These are phyloP conservation scores for Elongisporangium prolatum DNA, from an alignment of 352 stramenopile genomes.

Conservation along the genomic window DNA sequence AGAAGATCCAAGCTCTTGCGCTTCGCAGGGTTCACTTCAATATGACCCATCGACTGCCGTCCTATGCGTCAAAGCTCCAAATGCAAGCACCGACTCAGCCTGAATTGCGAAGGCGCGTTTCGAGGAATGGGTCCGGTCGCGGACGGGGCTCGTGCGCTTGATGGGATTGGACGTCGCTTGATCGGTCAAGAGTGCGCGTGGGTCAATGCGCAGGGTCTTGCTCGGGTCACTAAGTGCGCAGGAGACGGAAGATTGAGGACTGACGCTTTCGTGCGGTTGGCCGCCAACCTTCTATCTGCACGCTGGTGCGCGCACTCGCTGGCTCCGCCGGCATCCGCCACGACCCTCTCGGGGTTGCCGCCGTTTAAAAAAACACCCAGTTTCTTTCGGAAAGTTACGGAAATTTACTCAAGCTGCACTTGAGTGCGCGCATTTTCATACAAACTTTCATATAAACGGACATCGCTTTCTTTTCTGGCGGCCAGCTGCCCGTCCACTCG, in stretches of 20 bases:
- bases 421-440: neutral
- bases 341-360: neutral
- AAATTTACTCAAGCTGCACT: neutral
- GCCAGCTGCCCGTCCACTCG: neutral
- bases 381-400: neutral
- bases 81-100: neutral
- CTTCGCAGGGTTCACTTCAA: neutral
- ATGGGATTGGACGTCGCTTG: neutral
- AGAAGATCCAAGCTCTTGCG: neutral
- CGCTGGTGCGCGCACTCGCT: neutral
- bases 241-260: slow-evolving; percentile 42
- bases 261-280: slow-evolving; percentile 14
- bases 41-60: neutral
- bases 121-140: neutral
- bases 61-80: neutral
- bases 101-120: neutral
- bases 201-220: neutral
- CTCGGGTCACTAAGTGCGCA: slow-evolving; percentile 23
- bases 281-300: neutral
- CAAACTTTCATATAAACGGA: neutral
- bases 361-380: neutral
- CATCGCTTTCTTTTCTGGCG: neutral
- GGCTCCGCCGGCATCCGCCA: neutral
- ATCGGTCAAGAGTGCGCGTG: neutral
- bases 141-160: neutral